These are phyloP conservation scores for Rosa rugosa DNA, from an alignment of 306 rosid species.

Conservation along the genomic window DNA sequence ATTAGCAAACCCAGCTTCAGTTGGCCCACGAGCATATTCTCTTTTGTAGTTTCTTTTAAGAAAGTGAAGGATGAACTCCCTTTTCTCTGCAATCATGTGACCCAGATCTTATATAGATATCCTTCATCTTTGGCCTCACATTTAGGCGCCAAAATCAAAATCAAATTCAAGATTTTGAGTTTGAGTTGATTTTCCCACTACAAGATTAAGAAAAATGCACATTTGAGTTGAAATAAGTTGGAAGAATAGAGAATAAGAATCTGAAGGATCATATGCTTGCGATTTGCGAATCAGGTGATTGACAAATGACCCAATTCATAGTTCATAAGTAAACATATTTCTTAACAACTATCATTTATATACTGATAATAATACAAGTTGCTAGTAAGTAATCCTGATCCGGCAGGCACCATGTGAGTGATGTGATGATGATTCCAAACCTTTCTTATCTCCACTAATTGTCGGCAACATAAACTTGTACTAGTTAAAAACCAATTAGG, in stretches of 20 bases:
- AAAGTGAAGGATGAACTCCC: slow-evolving; percentile 1
- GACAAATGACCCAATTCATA: too few relatives aligned
- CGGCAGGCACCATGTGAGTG: neutral
- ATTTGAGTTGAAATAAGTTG: slow-evolving; percentile 23
- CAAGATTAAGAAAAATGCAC: slow-evolving; percentile 1
- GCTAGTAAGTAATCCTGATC: neutral
- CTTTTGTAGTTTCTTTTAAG: neutral
- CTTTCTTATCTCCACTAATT: neutral
- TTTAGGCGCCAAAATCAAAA: slow-evolving; percentile 14
- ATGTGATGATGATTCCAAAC: neutral
- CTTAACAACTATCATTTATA: neutral
- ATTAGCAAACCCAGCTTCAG: neutral
- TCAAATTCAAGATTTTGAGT: neutral
- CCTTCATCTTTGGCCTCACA: slow-evolving; percentile 10
- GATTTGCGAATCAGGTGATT: too few relatives aligned
- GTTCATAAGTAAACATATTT: too few relatives aligned
- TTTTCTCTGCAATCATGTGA: slow-evolving; percentile 8
- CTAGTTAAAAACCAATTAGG: too few relatives aligned
- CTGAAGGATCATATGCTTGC: neutral
- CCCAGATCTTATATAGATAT: neutral
- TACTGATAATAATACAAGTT: too few relatives aligned
- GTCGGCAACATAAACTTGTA: too few relatives aligned
- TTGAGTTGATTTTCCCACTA: slow-evolving; percentile 1
- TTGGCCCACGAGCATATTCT: neutral
- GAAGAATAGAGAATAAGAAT: neutral